Percentiles rank a stretch among this genome's conserved stretches.
Conservation (phyloP, 2,329 filamentous ascomycete genomes). For the Aspergillus fructus region DNA sequence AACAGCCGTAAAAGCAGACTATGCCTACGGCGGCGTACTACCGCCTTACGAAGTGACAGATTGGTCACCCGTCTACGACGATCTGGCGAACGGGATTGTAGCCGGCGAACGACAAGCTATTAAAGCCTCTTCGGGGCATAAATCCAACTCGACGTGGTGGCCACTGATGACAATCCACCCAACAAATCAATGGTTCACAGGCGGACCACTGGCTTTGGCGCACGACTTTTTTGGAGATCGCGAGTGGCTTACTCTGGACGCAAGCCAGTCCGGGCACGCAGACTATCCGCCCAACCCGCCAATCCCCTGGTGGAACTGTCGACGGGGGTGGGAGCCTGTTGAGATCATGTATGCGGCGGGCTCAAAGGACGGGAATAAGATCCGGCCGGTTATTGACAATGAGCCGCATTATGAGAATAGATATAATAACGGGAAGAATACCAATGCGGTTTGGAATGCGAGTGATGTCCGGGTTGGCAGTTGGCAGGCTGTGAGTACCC, state of each 20-base stretch:
- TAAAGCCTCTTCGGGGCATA: background rate
- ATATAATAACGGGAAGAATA: slow-evolving; percentile 4
- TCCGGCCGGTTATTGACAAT: slow-evolving; percentile 6
- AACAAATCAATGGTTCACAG: slow-evolving; percentile 10
- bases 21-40: background rate
- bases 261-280: slow-evolving; percentile 6
- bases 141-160: background rate
- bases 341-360: slow-evolving; percentile 10
- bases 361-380: background rate
- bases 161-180: slow-evolving; percentile 8
- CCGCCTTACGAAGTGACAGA: background rate
- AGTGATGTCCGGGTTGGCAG: slow-evolving; percentile 9
- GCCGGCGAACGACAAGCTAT: slow-evolving; percentile 1
- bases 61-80: slow-evolving; percentile 7
- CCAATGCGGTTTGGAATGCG: slow-evolving; percentile 4
- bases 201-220: slow-evolving; percentile 4
- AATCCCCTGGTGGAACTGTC: slow-evolving; percentile 12
- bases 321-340: slow-evolving; percentile 9
- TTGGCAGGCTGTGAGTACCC: slow-evolving; percentile 6
- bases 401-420: slow-evolving; percentile 11
- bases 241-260: slow-evolving; percentile 7
- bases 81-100: slow-evolving; percentile 4
- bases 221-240: slow-evolving; percentile 1
- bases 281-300: slow-evolving; percentile 11
- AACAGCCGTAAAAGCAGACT: slow-evolving; percentile 3